Evolutionary conservation across 345 rosid genomes (phyloP).

Genomic region (Eucalyptus albens): DNA sequence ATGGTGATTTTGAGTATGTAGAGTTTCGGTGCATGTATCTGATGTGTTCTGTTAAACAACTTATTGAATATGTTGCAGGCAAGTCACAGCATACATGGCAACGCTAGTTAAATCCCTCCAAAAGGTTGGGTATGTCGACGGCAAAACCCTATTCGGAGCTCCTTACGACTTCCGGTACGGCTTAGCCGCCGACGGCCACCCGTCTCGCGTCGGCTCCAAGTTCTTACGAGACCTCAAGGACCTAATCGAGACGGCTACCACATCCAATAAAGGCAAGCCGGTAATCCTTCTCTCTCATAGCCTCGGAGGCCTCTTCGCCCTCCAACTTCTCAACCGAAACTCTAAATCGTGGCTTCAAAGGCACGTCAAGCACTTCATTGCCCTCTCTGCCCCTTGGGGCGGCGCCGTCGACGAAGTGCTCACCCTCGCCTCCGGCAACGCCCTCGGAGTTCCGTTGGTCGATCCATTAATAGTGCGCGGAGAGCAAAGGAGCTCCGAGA

Average conservation of each 20-base stretch:
- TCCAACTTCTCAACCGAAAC: slow-evolving; percentile 54
- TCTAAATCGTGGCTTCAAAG: slow-evolving; percentile 48
- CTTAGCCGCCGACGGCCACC: slow-evolving; percentile 54
- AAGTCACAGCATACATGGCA: slow-evolving; percentile 52
- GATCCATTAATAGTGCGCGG: slow-evolving; percentile 63
- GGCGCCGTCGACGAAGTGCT: slow-evolving; percentile 52
- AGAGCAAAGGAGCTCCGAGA: slow-evolving; percentile 71
- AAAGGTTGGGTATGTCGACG: slow-evolving; percentile 40
- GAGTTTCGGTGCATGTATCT: not conserved
- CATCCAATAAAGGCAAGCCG: slow-evolving; percentile 44
- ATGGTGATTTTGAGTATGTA: not conserved
- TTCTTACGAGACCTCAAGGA: slow-evolving; percentile 47
- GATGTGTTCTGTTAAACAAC: not conserved
- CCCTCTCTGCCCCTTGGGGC: slow-evolving; percentile 83
- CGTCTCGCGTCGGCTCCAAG: slow-evolving; percentile 50
- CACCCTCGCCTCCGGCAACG: slow-evolving; percentile 59
- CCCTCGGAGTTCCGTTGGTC: slow-evolving; percentile 72
- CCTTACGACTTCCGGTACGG: slow-evolving; percentile 93
- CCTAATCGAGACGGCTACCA: slow-evolving; percentile 50
- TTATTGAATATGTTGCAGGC: slow-evolving; percentile 7
- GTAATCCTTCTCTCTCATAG: slow-evolving; percentile 74
- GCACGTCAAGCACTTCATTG: slow-evolving; percentile 58
- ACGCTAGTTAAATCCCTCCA: slow-evolving; percentile 51
- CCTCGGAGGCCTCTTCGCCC: slow-evolving; percentile 73
- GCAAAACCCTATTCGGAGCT: slow-evolving; percentile 60